Base-by-base conservation (phyloP, 2,329 filamentous ascomycete genomes). In the Claviceps arundinis region DNA sequence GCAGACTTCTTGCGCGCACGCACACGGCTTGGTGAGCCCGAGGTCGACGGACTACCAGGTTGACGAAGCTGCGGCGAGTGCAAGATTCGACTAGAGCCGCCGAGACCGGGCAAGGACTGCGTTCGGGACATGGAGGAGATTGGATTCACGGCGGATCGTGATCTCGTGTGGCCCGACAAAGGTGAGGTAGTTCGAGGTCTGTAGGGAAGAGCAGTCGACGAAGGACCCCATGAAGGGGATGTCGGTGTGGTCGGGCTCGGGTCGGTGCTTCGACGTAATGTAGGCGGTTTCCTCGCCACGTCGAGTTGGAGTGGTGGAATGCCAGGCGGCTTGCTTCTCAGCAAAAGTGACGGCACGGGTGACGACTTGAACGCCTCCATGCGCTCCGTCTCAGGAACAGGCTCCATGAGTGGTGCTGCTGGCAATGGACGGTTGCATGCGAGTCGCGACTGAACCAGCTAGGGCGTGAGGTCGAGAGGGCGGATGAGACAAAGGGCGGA, bases 311-410 rank as follows among this genome's bases (percentile, higher is more conserved):
- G 59, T 8, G 69, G 62, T 40, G 70, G 63, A 46, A 63, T 57
- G 47, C 68, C 59, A 38, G 52, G 52, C 48, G 45, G 51, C 42
- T 40, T 56, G 54, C 67, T 70, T 52, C 72, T 73, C 24, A 78
- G 65, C 54, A 81, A 65, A 34, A 48, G n/a, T 4, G 70, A 72
- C 41, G 78, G 76, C 40, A 81, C 68, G 57, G 78, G 78, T 50
- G 77, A 75, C 51, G 78, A 68, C 56, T 73, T 76, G 62, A 84
- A 84, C 64, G 79, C 78, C 71, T 83, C 80, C 75, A 84, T 80
- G 57, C 79, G 74, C 71, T 84, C 78, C 48, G 80, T 81, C 70
- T 84, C 81, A 58, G 81, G 81, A 61, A 84, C 81, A 54, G 80
- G 78, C 67, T 84, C 81, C 81, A 84, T 84, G 59, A 60, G 34